Evolutionary conservation across 179 eudicot species (phyloP).

Genomic region (Pouteria campechiana): DNA sequence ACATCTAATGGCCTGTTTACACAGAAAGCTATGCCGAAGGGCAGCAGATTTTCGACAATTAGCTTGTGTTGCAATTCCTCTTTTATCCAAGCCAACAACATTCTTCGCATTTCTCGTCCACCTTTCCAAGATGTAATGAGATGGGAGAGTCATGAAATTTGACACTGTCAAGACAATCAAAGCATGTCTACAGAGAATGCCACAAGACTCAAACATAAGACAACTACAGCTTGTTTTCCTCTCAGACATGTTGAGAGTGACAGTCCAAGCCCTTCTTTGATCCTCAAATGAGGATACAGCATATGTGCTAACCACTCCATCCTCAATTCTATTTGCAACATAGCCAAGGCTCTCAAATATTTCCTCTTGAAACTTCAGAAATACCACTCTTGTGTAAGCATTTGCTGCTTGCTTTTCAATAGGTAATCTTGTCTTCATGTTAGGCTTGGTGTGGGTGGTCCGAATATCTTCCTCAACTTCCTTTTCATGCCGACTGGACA

Average conservation of each 20-base stretch:
- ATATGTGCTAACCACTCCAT: slow-evolving; percentile 46
- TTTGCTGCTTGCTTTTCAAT: slow-evolving; percentile 90
- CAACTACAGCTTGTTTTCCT: slow-evolving; percentile 79
- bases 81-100: slow-evolving; percentile 28
- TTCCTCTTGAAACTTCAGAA: slow-evolving; percentile 79
- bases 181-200: slow-evolving; percentile 78
- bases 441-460: slow-evolving; percentile 51
- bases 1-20: no score
- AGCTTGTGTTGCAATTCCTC: no score
- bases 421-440: slow-evolving; percentile 74
- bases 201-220: slow-evolving; percentile 78
- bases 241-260: slow-evolving; percentile 47
- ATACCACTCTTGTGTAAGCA: slow-evolving; percentile 64
- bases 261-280: slow-evolving; percentile 54
- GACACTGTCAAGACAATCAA: slow-evolving; percentile 87
- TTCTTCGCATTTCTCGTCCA: slow-evolving; percentile 80
- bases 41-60: no score
- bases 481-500: slow-evolving; percentile 66
- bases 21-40: no score
- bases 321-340: slow-evolving; percentile 71
- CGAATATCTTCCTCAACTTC: slow-evolving; percentile 77
- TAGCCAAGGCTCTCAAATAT: slow-evolving; percentile 86
- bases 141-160: slow-evolving; percentile 75
- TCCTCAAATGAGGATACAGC: slow-evolving; percentile 85
- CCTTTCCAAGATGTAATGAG: slow-evolving; percentile 77